Evolutionary conservation across 768 basidiomycete genomes (phyloP).

Genomic region (Kwoniella sp.): DNA sequence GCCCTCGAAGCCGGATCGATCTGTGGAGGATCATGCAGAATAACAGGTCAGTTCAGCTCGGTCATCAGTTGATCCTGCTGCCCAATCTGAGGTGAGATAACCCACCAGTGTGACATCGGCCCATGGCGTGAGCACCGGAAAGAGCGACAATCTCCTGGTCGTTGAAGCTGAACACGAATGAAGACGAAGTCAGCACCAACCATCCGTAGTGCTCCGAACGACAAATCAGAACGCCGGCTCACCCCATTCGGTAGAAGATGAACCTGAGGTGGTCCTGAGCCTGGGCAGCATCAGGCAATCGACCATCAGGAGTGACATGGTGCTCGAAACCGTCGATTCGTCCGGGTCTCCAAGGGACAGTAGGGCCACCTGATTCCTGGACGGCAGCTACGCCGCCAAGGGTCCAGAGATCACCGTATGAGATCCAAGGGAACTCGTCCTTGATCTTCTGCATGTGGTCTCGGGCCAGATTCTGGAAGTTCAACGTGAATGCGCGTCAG

Average conservation of each 20-base stretch:
- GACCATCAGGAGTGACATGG: slow-evolving; percentile 59
- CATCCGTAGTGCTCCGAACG: not conserved
- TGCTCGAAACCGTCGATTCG: slow-evolving; percentile 80
- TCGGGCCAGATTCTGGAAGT: slow-evolving; percentile 69
- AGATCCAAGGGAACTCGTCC: slow-evolving; percentile 86
- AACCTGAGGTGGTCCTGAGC: slow-evolving; percentile 82
- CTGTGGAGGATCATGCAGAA: slow-evolving; percentile 18
- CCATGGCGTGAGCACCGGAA: slow-evolving; percentile 90
- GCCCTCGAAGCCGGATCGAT: slow-evolving; percentile 56
- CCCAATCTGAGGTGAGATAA: not conserved
- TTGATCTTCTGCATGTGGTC: slow-evolving; percentile 82
- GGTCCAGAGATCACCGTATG: slow-evolving; percentile 96
- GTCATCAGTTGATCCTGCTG: not conserved
- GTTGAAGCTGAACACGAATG: slow-evolving; percentile 65
- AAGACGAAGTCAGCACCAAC: slow-evolving; percentile 20
- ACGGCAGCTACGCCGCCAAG: slow-evolving; percentile 89
- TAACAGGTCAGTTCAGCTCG: not conserved
- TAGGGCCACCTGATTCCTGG: slow-evolving; percentile 88
- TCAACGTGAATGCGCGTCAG: no score
- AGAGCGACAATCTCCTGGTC: slow-evolving; percentile 98
- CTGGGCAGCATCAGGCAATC: slow-evolving; percentile 70
- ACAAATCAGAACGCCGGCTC: slow-evolving; percentile 29
- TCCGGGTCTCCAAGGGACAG: slow-evolving; percentile 90
- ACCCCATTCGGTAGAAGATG: slow-evolving; percentile 90
- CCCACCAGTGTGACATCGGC: slow-evolving; percentile 85